Evolutionary conservation across 306 rosid genomes (phyloP).

Genomic region (Inga laurina): DNA sequence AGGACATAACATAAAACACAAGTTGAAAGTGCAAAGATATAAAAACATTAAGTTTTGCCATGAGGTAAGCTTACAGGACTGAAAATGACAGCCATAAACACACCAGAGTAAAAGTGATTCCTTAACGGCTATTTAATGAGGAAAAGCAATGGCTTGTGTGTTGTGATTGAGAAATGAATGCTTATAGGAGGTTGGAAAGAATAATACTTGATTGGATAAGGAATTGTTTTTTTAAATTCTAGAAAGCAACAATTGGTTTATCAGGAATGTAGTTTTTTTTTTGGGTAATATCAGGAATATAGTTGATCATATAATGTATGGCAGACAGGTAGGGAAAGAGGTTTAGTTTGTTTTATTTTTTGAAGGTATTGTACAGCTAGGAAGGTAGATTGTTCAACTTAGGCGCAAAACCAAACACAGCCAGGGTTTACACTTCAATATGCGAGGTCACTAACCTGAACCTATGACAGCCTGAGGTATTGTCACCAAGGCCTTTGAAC

Average conservation of each 20-base stretch:
- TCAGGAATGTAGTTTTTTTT: not conserved
- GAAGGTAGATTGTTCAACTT: not conserved
- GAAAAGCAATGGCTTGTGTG: not conserved
- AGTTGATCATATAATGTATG: not conserved
- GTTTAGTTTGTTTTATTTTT: not conserved
- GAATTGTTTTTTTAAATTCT: not conserved
- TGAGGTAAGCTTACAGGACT: not conserved
- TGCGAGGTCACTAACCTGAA: not conserved
- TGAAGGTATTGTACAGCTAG: not conserved
- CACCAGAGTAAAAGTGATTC: not conserved
- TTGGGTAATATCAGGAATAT: not conserved
- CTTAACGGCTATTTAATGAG: not conserved
- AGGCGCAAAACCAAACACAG: not conserved
- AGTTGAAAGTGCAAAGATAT: not conserved
- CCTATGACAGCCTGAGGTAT: not conserved
- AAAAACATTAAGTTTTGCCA: not conserved
- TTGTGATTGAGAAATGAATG: not conserved
- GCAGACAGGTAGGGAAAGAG: not conserved
- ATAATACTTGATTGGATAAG: not conserved
- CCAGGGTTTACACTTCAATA: not conserved
- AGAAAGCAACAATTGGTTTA: not conserved
- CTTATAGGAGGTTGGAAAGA: not conserved
- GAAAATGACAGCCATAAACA: not conserved
- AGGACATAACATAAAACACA: constrained; percentile 22
- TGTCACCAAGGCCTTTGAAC: not conserved